These are phyloP conservation scores for Hypomontagnella submonticulosa DNA, from an alignment of 495 filamentous ascomycete genomes.

Conservation along the genomic window DNA sequence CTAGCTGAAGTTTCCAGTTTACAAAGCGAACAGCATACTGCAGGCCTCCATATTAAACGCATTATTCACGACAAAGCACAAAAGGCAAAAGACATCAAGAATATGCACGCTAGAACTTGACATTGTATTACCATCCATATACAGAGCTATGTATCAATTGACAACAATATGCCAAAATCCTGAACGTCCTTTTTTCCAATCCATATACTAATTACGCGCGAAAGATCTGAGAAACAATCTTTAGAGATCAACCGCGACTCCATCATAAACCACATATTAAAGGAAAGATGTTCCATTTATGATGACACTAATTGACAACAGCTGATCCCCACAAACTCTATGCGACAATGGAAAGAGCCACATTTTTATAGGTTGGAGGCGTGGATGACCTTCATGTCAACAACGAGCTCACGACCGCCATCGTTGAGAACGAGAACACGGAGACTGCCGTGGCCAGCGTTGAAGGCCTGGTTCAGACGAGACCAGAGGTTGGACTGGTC, in stretches of 20 bases:
- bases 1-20: no score
- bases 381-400: slow-evolving; percentile 99
- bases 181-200: slow-evolving; percentile 45
- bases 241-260: slow-evolving; percentile 45
- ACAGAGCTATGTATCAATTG: slow-evolving; percentile 46
- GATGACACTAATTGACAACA: slow-evolving; percentile 39
- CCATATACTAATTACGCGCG: slow-evolving; percentile 44
- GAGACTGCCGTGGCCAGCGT: slow-evolving; percentile 90
- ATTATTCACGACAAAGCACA: not conserved
- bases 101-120: slow-evolving; percentile 39
- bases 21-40: not conserved
- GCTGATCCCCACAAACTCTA: no score
- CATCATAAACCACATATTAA: slow-evolving; percentile 40
- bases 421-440: slow-evolving; percentile 96
- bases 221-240: slow-evolving; percentile 43
- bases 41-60: not conserved
- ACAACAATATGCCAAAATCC: slow-evolving; percentile 48
- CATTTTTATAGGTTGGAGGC: slow-evolving; percentile 64
- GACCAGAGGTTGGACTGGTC: slow-evolving; percentile 89
- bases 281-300: slow-evolving; percentile 27
- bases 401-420: slow-evolving; percentile 91
- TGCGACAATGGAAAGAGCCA: no score
- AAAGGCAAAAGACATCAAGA: not conserved
- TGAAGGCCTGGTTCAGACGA: slow-evolving; percentile 85
- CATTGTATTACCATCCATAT: slow-evolving; percentile 50